Evolutionary conservation across 768 basidiomycete species (phyloP).

Genomic region (Saitozyma podzolica): DNA sequence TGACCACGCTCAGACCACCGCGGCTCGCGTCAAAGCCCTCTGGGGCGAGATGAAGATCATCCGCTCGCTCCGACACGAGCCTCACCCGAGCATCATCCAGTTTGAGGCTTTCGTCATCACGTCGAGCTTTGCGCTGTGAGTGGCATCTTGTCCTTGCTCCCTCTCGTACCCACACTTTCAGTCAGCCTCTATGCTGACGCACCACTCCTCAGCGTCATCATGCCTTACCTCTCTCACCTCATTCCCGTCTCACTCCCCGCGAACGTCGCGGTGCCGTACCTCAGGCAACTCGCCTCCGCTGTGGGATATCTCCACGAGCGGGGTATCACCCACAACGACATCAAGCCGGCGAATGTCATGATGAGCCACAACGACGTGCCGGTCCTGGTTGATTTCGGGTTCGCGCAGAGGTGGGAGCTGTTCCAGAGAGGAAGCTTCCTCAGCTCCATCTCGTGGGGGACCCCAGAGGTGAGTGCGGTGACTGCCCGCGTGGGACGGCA

Average conservation of each 20-base stretch:
- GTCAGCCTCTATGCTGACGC: background rate
- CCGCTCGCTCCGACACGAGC: slow-evolving; percentile 74
- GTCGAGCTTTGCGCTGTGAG: slow-evolving; percentile 84
- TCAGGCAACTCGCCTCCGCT: slow-evolving; percentile 49
- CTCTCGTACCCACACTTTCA: background rate
- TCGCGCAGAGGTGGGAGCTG: slow-evolving; percentile 80
- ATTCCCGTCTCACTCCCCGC: slow-evolving; percentile 88
- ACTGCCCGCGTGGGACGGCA: background rate
- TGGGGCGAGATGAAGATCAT: slow-evolving; percentile 99
- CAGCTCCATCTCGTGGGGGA: slow-evolving; percentile 60
- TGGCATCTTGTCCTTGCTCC: slow-evolving; percentile 17
- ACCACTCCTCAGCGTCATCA: slow-evolving; percentile 52
- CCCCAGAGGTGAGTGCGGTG: slow-evolving; percentile 69
- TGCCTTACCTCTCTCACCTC: slow-evolving; percentile 82
- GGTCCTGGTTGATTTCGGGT: slow-evolving; percentile 93
- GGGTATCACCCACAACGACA: slow-evolving; percentile 51
- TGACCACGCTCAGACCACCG: slow-evolving; percentile 62
- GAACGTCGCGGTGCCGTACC: slow-evolving; percentile 61
- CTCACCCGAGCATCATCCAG: slow-evolving; percentile 86
- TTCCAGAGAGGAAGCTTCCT: slow-evolving; percentile 55
- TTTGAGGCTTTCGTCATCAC: slow-evolving; percentile 95
- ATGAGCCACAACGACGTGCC: slow-evolving; percentile 66
- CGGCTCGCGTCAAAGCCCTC: slow-evolving; percentile 85
- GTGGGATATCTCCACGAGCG: slow-evolving; percentile 51
- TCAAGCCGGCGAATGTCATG: slow-evolving; percentile 89